These are phyloP conservation scores for Apiospora saccharicola DNA, from an alignment of 2,329 filamentous ascomycete genomes.

Conservation along the genomic window DNA sequence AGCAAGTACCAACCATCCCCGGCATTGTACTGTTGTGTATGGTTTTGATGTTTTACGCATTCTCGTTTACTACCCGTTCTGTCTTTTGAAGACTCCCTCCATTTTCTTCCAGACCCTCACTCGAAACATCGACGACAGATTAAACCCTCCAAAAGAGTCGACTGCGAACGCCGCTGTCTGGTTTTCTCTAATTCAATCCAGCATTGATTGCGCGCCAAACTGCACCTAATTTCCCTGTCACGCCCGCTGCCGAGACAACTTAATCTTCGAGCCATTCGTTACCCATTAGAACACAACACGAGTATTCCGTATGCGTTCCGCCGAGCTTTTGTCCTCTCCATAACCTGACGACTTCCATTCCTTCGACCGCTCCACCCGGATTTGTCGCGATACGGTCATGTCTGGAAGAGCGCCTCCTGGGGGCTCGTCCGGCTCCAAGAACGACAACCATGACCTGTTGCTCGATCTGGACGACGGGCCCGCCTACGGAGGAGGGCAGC, in stretches of 20 bases:
- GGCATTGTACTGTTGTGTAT: slow-evolving; percentile 14
- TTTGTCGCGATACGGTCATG: slow-evolving; percentile 53
- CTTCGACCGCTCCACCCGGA: not conserved
- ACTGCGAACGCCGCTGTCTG: not conserved
- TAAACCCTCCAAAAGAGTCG: not conserved
- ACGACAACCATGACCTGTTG: slow-evolving; percentile 65
- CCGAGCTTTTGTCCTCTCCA: not conserved
- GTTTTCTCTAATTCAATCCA: slow-evolving; percentile 16
- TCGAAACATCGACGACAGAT: slow-evolving; percentile 6
- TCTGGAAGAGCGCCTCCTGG: slow-evolving; percentile 64
- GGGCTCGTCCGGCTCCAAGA: slow-evolving; percentile 54
- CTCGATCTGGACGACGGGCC: slow-evolving; percentile 78
- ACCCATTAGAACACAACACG: not conserved
- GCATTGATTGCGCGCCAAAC: slow-evolving; percentile 16
- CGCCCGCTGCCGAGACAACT: slow-evolving; percentile 8
- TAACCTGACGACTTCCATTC: slow-evolving; percentile 10
- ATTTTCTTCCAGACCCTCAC: slow-evolving; percentile 3
- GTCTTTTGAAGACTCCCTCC: slow-evolving; percentile 10
- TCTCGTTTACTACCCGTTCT: slow-evolving; percentile 10
- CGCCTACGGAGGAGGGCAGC: slow-evolving; percentile 72
- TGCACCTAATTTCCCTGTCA: slow-evolving; percentile 10
- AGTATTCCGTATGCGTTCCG: slow-evolving; percentile 8
- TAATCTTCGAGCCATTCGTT: slow-evolving; percentile 20
- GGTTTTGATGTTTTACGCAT: slow-evolving; percentile 20
- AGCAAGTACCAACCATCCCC: slow-evolving; percentile 19